Base-by-base conservation (phyloP, 129 eudicot species). In the Helianthus tuberosus region DNA sequence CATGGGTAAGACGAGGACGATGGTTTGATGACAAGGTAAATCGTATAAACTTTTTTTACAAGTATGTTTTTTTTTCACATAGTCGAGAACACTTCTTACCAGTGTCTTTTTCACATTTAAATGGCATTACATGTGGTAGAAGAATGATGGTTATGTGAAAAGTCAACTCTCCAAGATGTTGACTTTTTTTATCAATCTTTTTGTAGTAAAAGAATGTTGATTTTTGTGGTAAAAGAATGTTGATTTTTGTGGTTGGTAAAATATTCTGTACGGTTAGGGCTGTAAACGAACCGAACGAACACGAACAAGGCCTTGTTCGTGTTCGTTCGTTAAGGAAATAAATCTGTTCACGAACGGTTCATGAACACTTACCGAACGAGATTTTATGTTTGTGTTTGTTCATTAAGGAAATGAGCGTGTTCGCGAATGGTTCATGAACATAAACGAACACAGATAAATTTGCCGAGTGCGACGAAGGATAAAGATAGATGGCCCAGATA, bases 21-120 rank as follows among this genome's bases (percentile, higher is more conserved):
- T 94, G 97, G 98, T 94, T 90, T 49, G 98, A 94, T 81, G 97
- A 90, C 77, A 66, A 94, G 98, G 98, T 89, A 87, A 61, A 71
- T 39, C 23, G 6, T 49, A 4, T 4, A 66, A 46, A 41, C 68
- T 27, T 66, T n/a, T 44, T 13, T 3, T 32, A 32, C 36, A 32
- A 32, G 36, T 3, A 32, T 3, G 36, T 32, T 32, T 32, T 32
- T 32, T 32, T 41, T 41, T 5, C 10, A 41, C 9, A 41, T 51
- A 11, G 57, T 51, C 20, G n/a, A 11, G 57, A 14, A 51, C 23
- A 51, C 20, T 51, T 51, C 17, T 13, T 51, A n/a, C 57, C 2
- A 49, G 15, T 49, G 53, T 11, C n/a, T 49, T 47, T 49, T n/a
- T 53, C 36, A 32, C 36, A 32, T 32, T 32, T 32, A 32, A 32